Conservation (phyloP, 2,329 filamentous ascomycete genomes). For the Madurella fahalii region DNA sequence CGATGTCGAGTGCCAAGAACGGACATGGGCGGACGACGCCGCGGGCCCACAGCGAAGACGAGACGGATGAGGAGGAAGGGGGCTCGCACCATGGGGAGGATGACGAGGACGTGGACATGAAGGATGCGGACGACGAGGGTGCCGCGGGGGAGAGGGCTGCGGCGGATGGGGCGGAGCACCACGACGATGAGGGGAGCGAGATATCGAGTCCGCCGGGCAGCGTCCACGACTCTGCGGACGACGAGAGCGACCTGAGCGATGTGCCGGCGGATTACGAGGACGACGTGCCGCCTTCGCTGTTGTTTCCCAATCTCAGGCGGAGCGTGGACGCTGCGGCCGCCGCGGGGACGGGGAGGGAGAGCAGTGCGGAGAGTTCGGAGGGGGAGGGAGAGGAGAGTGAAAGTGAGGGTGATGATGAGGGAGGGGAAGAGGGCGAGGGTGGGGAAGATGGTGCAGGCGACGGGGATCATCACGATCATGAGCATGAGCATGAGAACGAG, state of each 20-base stretch:
- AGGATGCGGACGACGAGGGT: slow-evolving; percentile 35
- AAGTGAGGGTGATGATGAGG: slow-evolving; percentile 19
- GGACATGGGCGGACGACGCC: slow-evolving; percentile 31
- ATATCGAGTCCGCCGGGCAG: slow-evolving; percentile 54
- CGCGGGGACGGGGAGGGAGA: slow-evolving; percentile 21
- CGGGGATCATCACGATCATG: slow-evolving; percentile 15
- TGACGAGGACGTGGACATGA: slow-evolving; percentile 44
- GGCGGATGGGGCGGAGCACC: slow-evolving; percentile 31
- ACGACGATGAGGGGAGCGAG: slow-evolving; percentile 29
- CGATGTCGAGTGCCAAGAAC: slow-evolving; percentile 48
- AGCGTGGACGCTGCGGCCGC: slow-evolving; percentile 32
- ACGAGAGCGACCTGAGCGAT: slow-evolving; percentile 67
- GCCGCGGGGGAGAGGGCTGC: slow-evolving; percentile 25
- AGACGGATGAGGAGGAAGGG: slow-evolving; percentile 33
- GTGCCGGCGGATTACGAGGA: slow-evolving; percentile 56
- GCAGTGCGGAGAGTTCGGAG: slow-evolving; percentile 15
- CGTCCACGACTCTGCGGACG: slow-evolving; percentile 61
- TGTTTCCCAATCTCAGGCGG: slow-evolving; percentile 49
- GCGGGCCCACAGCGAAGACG: not conserved
- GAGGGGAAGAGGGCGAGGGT: slow-evolving; percentile 14
- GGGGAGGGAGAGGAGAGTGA: slow-evolving; percentile 24
- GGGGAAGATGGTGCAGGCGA: slow-evolving; percentile 24
- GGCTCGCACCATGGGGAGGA: slow-evolving; percentile 28
- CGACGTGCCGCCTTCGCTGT: slow-evolving; percentile 48
- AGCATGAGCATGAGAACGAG: slow-evolving; percentile 12